Percentiles rank a stretch among this genome's conserved stretches.
phyloP scores from a whole-genome alignment of 306 rosid species.

The Cucumis sativus region Cucumber_9930_V3 NC_026656.2:23395501-23396000 shows the following conservation, averaged over 20 bases:
- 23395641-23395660: constrained; percentile 5
- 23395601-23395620: constrained; percentile 14
- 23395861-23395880: neutral
- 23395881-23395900: neutral
- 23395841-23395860: neutral
- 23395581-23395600: constrained; percentile 29
- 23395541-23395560: constrained; percentile 27
- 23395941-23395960: neutral
- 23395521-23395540: constrained; percentile 26
- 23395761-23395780: neutral
- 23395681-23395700: constrained; percentile 5
- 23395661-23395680: constrained; percentile 3
- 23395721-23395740: constrained; percentile 16
- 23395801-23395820: neutral
- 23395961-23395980: neutral
- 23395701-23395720: constrained; percentile 15
- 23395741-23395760: neutral
- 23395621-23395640: constrained; percentile 10
- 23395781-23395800: neutral
- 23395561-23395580: constrained; percentile 58
- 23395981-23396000: neutral
- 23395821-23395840: neutral
- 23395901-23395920: neutral
- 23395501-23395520: constrained; percentile 35
- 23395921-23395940: neutral